phyloP scores from a whole-genome alignment of 2,329 filamentous ascomycete species.

The Didymellaceae sp. region DNA sequence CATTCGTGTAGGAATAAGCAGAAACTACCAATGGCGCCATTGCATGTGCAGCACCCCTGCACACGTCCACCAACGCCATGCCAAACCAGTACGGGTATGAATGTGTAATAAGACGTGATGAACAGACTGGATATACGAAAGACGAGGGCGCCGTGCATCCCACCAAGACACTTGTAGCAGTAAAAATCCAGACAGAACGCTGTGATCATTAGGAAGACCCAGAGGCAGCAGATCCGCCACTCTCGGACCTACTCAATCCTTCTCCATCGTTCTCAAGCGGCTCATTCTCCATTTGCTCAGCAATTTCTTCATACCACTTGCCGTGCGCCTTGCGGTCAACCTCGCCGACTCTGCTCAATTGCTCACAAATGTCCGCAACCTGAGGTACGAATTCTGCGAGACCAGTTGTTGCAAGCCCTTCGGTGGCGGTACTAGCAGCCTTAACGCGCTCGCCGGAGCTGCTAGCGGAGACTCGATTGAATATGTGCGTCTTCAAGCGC shows the following conservation, averaged over 20 bases:
- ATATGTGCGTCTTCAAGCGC: conserved; percentile 70
- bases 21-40: not conserved
- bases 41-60: not conserved
- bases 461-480: conserved; percentile 67
- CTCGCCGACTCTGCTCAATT: conserved; percentile 67
- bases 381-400: conserved; percentile 75
- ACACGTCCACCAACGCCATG: not conserved
- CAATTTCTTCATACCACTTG: conserved; percentile 73
- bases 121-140: not conserved
- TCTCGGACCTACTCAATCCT: conserved; percentile 35
- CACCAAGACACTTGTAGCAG: not conserved
- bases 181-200: not conserved
- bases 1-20: too few relatives aligned
- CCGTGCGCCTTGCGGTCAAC: conserved; percentile 74
- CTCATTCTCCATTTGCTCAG: conserved; percentile 58
- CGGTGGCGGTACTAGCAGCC: conserved; percentile 71
- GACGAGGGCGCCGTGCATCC: not conserved
- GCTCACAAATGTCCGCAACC: conserved; percentile 72
- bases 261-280: conserved; percentile 44
- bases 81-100: not conserved
- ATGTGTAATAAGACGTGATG: not conserved
- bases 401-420: conserved; percentile 72
- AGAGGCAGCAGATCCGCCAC: conserved; percentile 31
- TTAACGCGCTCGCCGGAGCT: conserved; percentile 74
- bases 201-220: conserved; percentile 4